Base-by-base conservation (phyloP, 371 early-diverging fungal species). In the Rhizopus stolonifer region DNA sequence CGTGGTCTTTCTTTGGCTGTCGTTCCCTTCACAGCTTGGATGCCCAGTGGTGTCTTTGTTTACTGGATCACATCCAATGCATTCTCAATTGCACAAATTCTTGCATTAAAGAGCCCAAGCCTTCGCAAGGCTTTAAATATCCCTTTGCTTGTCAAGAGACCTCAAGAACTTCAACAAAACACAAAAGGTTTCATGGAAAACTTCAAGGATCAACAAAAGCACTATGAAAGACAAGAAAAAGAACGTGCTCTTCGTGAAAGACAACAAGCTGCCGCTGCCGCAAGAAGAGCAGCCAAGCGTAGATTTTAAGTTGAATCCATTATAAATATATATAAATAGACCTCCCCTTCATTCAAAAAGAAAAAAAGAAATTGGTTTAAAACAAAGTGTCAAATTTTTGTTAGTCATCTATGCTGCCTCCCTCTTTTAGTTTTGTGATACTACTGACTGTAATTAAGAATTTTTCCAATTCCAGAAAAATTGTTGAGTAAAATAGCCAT, bases 51-150 rank as follows among this genome's bases (percentile, higher is more conserved):
- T 18, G 81, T 95, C 17, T 91, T 93, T 72, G 75, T 92, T 25
- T 94, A 93, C 69, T 94, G 93, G 92, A 66, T 91, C 44, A 79
- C 87, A 15, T 87, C 87, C 51, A 92, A 90, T 66, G 13, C 76
- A 4, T 80, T 86, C 60, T 89, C 92, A 4, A 72, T 89, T 15
- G 61, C 67, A 15, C 94, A 92, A 71, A 79, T 87, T 45, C 54
- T 82, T 26, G 65, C 85, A 19, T 70, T 93, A 43, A 82, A 79
- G 63, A 60, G 71, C 22, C 80, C 85, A 9, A 21, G 66, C 13
- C 70, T 93, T 19, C 84, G 91, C 49, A 63, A 54, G 11, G 63
- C 68, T 32, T 64, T 85, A 17, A 75, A 76, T 46, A 80, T 86
- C 34, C 87, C 87, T 13, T 62, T 69, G 23, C 58, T 82, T 6